Percentiles rank a stretch among this genome's conserved stretches.
These are phyloP conservation scores for bread wheat (Triticum aestivum) DNA, from an alignment of 176 grass and related monocot species.

Conservation along the genomic window IWGSC_CS_RefSeq_v2.1 NC_057797.1:701606698-701607197, in stretches of 20 bases:
- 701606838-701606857: background rate
- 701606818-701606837: no score
- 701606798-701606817: no score
- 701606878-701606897: conserved; percentile 3
- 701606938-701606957: background rate
- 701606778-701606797: no score
- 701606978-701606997: background rate
- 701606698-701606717: no score
- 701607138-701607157: background rate
- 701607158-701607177: background rate
- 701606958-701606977: background rate
- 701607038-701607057: no score
- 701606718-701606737: no score
- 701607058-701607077: background rate
- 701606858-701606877: background rate
- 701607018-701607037: background rate
- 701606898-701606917: conserved; percentile 20
- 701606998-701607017: background rate
- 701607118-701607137: conserved; percentile 1
- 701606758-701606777: no score
- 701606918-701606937: background rate
- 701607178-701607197: background rate
- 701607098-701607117: background rate
- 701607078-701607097: conserved; percentile 5
- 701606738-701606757: no score